Evolutionary conservation across 2,329 filamentous ascomycete genomes (phyloP).

Genomic region (Diaporthe velutina): DNA sequence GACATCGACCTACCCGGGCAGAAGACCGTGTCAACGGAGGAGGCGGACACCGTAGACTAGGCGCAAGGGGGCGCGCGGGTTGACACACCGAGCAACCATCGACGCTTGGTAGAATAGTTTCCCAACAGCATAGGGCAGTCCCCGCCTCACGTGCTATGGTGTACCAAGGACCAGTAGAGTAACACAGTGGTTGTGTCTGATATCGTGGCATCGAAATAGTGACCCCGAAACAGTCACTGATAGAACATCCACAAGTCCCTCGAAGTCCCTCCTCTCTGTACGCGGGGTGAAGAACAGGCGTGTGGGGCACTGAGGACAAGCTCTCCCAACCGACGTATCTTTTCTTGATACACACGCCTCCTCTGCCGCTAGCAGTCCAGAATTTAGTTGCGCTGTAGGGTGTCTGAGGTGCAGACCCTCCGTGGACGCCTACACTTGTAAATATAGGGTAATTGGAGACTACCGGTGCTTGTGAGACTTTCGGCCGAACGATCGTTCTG

Average conservation of each 20-base stretch:
- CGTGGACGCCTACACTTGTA: not conserved
- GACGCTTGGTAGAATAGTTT: not conserved
- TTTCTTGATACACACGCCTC: not conserved
- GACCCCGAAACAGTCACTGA: not conserved
- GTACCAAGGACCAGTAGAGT: not conserved
- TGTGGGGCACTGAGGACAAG: not conserved
- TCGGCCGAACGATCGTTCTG: not conserved
- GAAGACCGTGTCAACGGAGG: constrained; percentile 40
- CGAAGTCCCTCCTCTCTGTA: not conserved
- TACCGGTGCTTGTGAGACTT: not conserved
- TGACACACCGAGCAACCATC: not conserved
- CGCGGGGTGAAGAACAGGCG: not conserved
- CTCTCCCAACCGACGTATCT: not conserved
- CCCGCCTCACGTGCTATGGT: not conserved
- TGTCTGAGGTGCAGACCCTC: not conserved
- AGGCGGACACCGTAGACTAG: constrained; percentile 43
- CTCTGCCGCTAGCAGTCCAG: not conserved
- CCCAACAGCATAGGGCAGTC: not conserved
- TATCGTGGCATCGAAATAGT: not conserved
- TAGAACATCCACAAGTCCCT: not conserved
- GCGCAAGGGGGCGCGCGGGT: not conserved
- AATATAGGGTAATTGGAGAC: not conserved
- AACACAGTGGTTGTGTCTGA: not conserved
- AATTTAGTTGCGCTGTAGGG: not conserved
- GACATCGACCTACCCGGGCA: constrained; percentile 42